Percentiles rank a stretch among this genome's conserved stretches.
These are phyloP conservation scores for Talaromyces sp. DNA, from an alignment of 2,329 filamentous ascomycete genomes.

Conservation along the genomic window DNA sequence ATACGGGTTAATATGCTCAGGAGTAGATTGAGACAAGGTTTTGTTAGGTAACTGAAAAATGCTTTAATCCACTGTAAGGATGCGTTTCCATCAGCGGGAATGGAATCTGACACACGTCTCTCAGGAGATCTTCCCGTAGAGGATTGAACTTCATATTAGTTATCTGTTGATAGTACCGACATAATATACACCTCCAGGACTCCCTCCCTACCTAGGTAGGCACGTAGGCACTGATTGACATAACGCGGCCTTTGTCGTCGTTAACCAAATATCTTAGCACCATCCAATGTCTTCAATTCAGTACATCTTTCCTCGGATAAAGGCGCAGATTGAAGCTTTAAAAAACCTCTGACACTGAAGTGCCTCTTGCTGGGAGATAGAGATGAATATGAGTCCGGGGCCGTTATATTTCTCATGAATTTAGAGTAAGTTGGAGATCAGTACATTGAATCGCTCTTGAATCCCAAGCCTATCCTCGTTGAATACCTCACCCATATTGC, in stretches of 20 bases:
- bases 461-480: not conserved
- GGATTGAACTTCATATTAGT: not conserved
- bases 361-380: too few species aligned
- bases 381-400: too few species aligned
- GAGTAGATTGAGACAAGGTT: not conserved
- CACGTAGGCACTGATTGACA: not conserved
- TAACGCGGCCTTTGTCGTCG: not conserved
- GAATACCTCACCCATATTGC: not conserved
- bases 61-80: not conserved
- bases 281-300: not conserved
- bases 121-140: not conserved
- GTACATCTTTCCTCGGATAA: not conserved
- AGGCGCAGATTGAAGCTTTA: not conserved
- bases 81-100: not conserved
- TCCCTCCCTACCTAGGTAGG: too few species aligned
- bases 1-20: not conserved
- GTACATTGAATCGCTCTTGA: constrained; percentile 1
- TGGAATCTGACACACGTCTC: not conserved
- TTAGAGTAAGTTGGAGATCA: not conserved
- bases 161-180: not conserved
- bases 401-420: not conserved
- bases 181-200: not conserved
- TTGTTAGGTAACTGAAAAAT: not conserved
- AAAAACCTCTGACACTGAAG: too few species aligned
- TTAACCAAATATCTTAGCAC: not conserved